These are phyloP conservation scores for Cryptococcus hybrid DNA, from an alignment of 1,284 basidiomycete genomes.

Conservation along the genomic window DNA sequence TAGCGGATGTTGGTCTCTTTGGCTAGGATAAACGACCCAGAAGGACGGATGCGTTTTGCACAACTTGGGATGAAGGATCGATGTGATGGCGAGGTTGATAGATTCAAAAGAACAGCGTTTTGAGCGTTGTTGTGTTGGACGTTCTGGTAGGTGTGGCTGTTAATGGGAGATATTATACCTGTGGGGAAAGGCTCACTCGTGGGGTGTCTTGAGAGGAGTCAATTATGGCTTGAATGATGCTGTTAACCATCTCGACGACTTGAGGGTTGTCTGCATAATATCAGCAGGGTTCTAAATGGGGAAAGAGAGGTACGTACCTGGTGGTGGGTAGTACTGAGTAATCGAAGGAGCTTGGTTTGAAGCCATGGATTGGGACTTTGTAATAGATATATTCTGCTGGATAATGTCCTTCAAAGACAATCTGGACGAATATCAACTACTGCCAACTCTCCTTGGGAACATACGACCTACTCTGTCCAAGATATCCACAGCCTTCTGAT, in stretches of 20 bases:
- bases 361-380: constrained; percentile 90
- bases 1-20: constrained; percentile 99
- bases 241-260: constrained; percentile 70
- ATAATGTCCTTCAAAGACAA: constrained; percentile 88
- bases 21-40: constrained; percentile 94
- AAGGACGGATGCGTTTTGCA: constrained; percentile 84
- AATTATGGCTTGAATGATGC: constrained; percentile 87
- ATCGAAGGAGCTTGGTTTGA: constrained; percentile 89
- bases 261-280: constrained; percentile 66
- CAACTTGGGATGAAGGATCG: constrained; percentile 86
- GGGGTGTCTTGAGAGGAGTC: constrained; percentile 91
- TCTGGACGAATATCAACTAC: constrained; percentile 52
- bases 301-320: constrained; percentile 36
- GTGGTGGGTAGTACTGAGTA: constrained; percentile 96
- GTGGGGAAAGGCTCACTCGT: constrained; percentile 33
- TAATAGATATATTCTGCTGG: constrained; percentile 91
- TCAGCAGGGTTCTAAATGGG: constrained; percentile 35
- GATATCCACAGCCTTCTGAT: constrained; percentile 90
- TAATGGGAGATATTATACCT: not conserved
- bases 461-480: constrained; percentile 68
- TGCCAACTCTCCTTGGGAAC: not conserved
- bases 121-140: constrained; percentile 99
- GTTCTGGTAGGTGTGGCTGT: constrained; percentile 57
- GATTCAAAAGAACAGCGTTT: constrained; percentile 97
- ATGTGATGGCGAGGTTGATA: constrained; percentile 96